phyloP scores from a whole-genome alignment of 257 asterid species.

The Verbascum thapsus region DNA sequence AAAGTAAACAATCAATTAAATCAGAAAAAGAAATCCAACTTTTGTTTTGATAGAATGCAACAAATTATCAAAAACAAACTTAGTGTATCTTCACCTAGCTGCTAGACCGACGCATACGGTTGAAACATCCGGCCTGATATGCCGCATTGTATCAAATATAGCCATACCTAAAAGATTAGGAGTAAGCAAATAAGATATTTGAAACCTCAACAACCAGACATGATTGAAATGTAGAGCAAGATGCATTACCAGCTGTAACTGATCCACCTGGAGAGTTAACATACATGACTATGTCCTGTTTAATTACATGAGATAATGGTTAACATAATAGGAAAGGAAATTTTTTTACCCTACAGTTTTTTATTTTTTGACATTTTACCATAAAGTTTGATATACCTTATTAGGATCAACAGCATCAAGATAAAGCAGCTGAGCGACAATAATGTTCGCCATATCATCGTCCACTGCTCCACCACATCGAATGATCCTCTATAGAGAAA shows the following conservation, averaged over 20 bases:
- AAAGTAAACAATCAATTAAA: not conserved
- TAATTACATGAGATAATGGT: constrained; percentile 20
- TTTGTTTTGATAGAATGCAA: constrained; percentile 10
- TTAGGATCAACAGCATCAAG: constrained; percentile 89
- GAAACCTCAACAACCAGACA: constrained; percentile 5
- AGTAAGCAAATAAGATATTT: constrained; percentile 30
- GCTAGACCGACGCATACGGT: constrained; percentile 95
- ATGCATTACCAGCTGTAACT: constrained; percentile 80
- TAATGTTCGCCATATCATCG: constrained; percentile 95
- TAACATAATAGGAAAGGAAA: no score
- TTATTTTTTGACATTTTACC: no score
- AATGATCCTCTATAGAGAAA: constrained; percentile 71
- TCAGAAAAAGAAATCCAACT: not conserved
- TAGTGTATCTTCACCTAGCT: constrained; percentile 67
- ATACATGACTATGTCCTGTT: constrained; percentile 94
- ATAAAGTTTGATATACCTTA: constrained; percentile 68
- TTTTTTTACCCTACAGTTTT: no score
- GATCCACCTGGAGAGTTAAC: constrained; percentile 99
- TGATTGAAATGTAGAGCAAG: constrained; percentile 6
- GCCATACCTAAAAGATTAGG: constrained; percentile 66
- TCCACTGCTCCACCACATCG: constrained; percentile 99
- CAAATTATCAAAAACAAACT: constrained; percentile 22
- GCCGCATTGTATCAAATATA: constrained; percentile 86
- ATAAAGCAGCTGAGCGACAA: constrained; percentile 95
- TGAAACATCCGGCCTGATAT: constrained; percentile 91